Conservation (phyloP, 306 rosid genomes). For the Hippophae rhamnoides region DNA sequence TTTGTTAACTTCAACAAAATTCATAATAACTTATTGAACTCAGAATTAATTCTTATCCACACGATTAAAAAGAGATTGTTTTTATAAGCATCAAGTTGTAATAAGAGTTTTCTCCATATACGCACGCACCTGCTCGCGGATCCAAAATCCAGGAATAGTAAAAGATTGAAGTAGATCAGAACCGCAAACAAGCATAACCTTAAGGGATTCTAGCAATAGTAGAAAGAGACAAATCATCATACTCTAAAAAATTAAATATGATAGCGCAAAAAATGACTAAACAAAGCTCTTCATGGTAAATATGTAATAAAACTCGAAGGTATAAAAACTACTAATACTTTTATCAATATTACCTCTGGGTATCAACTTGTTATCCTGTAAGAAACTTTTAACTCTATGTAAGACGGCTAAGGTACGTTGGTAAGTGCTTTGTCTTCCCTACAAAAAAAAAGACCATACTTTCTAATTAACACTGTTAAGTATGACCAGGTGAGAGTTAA, state of each 20-base stretch:
- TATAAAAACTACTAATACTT: neutral
- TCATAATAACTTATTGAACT: neutral
- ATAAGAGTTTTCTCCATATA: neutral
- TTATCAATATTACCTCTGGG: constrained; percentile 44
- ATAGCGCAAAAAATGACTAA: neutral
- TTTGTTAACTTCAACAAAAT: neutral
- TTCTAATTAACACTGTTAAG: neutral
- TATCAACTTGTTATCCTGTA: constrained; percentile 39
- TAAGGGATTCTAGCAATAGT: constrained; percentile 53
- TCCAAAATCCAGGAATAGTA: constrained; percentile 67
- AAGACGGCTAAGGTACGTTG: constrained; percentile 62
- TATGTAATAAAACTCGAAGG: too few relatives aligned
- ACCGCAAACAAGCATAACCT: constrained; percentile 85
- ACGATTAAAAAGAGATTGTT: constrained; percentile 5
- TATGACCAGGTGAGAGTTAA: neutral
- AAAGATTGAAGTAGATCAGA: constrained; percentile 87
- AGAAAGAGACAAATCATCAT: constrained; percentile 13
- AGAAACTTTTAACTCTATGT: constrained; percentile 47
- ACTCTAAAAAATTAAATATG: neutral
- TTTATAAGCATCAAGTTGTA: neutral
- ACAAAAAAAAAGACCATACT: constrained; percentile 16
- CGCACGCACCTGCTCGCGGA: constrained; percentile 55
- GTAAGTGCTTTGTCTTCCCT: constrained; percentile 69
- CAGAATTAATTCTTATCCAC: neutral
- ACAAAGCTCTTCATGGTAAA: neutral